These are phyloP conservation scores for Phytomonas francai DNA, from an alignment of 208 protist species.

Conservation along the genomic window DNA sequence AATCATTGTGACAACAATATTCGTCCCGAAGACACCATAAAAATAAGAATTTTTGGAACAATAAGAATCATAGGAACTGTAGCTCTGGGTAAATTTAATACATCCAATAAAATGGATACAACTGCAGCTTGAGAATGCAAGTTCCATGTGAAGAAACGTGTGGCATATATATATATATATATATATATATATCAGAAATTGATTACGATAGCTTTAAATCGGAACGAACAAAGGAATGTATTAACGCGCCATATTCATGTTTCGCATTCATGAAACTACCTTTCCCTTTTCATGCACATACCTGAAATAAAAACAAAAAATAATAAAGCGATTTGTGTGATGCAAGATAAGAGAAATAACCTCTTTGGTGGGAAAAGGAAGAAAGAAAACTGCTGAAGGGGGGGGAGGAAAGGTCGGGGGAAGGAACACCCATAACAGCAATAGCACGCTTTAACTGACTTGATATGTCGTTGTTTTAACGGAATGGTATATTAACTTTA, in stretches of 20 bases:
- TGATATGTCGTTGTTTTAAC: neutral
- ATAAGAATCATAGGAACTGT: neutral
- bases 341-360: constrained; percentile 11
- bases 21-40: neutral
- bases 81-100: neutral
- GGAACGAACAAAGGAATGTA: constrained; percentile 13
- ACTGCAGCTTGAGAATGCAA: neutral
- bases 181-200: too few relatives aligned
- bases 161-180: neutral
- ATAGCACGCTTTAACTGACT: neutral
- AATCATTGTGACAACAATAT: neutral
- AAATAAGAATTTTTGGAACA: neutral
- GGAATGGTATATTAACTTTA: neutral
- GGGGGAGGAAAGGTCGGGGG: neutral
- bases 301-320: constrained; percentile 1
- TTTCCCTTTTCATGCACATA: neutral
- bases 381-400: neutral
- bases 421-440: neutral
- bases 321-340: neutral
- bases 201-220: constrained; percentile 7
- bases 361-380: neutral
- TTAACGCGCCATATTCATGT: neutral
- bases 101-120: neutral
- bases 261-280: neutral
- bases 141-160: neutral